Evolutionary conservation across 768 basidiomycete species (phyloP), one percentile per base, ranked within the genome.

Genomic region (Tricholoma sp.): DNA sequence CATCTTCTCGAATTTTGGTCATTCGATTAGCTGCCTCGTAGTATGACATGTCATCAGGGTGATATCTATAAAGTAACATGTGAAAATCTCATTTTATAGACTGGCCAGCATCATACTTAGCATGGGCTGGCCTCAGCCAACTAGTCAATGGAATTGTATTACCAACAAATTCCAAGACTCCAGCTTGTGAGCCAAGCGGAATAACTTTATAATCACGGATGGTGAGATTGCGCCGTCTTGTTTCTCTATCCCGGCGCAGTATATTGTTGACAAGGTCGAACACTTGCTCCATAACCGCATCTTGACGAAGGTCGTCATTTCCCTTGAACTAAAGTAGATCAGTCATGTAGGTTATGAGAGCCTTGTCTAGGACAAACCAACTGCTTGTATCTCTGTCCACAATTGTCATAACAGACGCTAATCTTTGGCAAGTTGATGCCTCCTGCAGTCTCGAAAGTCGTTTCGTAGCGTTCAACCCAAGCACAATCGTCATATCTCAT

Each of bases 241-340:
- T 94, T 63, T 90, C 85, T 31, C 85, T 78, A 68, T 99, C 94
- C 16, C 76, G 77, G 2, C 66, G 66, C 14, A 99, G 79, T 1
- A 98, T 80, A 8, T 80, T 72, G 61, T 98, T 98, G 56, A 94
- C 88, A 18, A 98, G 78, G 18, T 84, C 83, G 65, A 99, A 99
- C 2, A 97, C 93, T 71, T 99, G 97, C 66, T 98, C 93, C 95
- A 99, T 98, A 53, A 98, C 94, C 0, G 95, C 95, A 67, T 99
- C 97, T 71, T 99, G 97, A 39, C 97, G 86, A 47, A 97, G 69
- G 65, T 99, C 97, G 63, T 99, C 97, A 9, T 83, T 78, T 3
- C 93, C 93, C 69, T 99, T 98, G 74, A 94, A 95, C 93, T 96
- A 59, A 5, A 56, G 4, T 52, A 34, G 31, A 55, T 41, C 21